phyloP scores from a whole-genome alignment of 2,329 filamentous ascomycete species.

The Claviceps cyperi region DNA sequence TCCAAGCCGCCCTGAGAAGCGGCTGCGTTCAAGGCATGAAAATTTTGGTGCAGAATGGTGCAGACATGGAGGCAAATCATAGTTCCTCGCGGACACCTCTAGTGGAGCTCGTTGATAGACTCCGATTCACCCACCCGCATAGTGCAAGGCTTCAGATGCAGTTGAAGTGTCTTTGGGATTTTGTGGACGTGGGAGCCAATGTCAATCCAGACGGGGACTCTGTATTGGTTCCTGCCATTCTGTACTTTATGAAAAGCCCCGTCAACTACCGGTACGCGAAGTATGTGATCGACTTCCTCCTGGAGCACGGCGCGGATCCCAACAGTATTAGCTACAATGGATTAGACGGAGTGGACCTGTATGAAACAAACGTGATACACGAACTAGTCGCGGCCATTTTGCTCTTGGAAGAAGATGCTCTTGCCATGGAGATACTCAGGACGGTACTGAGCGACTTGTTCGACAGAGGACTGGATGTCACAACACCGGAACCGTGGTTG shows the following conservation, averaged over 20 bases:
- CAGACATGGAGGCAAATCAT: neutral
- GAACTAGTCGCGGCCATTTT: neutral
- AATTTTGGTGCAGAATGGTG: neutral
- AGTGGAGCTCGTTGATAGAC: neutral
- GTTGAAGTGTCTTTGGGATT: neutral
- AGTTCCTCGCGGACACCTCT: neutral
- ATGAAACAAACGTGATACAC: neutral
- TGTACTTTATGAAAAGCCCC: neutral
- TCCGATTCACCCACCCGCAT: neutral
- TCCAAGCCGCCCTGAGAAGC: neutral
- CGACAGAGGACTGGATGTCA: neutral
- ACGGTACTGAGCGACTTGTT: neutral
- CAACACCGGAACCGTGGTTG: neutral
- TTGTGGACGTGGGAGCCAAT: neutral
- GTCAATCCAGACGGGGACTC: conserved; percentile 1
- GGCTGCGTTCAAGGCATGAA: neutral
- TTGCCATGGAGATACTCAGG: neutral
- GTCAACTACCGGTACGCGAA: neutral
- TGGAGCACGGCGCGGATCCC: neutral
- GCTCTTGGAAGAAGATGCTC: neutral
- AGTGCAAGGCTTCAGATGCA: neutral
- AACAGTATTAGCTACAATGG: neutral
- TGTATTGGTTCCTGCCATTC: neutral
- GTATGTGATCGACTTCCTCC: neutral
- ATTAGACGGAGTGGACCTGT: neutral